Evolutionary conservation across 805 yeast genomes (phyloP), one percentile per base, ranked within the genome.

Genomic region (Hanseniaspora lachancei): DNA sequence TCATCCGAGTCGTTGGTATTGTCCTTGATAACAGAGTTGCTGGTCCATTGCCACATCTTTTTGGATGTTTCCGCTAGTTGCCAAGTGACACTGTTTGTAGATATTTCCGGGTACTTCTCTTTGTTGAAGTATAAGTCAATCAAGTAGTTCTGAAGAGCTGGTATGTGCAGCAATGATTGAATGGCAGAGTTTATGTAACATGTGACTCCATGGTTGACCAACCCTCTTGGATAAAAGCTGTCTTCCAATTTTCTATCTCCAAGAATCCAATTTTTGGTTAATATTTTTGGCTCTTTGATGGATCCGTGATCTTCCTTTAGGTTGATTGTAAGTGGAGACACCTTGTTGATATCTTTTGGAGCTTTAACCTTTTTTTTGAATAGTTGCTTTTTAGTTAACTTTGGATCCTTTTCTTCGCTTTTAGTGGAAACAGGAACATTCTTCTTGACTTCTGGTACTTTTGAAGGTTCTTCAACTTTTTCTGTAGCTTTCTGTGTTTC

Each of bases 181-280:
- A 93, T 82, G 1, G 97, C 97, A 7, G 96, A 84, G 68, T 93
- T 91, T 78, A 91, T 89, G 70, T 91, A 91, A 68, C 98, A 91
- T 3, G 97, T 91, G 47, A 93, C 97, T 42, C 97, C 97, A 61
- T 84, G 89, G 68, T 91, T 91, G 50, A 85, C 69, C 50, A 91
- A 72, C 0, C 98, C 98, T 29, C 70, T 61, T n/a, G 83, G 83
- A 38, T 76, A 75, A 41, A 70, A 64, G 3, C 68, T 67, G n/a
- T 39, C 49, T 35, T 27, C 23, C 24, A 46, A n/a, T 10, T 50
- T 53, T 15, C 71, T 66, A 54, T 77, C 70, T 53, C 74, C 77
- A n/a, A 77, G 67, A 0, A 70, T 72, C 89, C 96, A 89, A 57
- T 80, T 81, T 66, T 88, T 89, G 57, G 71, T 64, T 34, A 88